Evolutionary conservation across 2,329 filamentous ascomycete species (phyloP), one percentile per base, ranked within the genome.

Genomic region (Trichoderma koningiopsis): DNA sequence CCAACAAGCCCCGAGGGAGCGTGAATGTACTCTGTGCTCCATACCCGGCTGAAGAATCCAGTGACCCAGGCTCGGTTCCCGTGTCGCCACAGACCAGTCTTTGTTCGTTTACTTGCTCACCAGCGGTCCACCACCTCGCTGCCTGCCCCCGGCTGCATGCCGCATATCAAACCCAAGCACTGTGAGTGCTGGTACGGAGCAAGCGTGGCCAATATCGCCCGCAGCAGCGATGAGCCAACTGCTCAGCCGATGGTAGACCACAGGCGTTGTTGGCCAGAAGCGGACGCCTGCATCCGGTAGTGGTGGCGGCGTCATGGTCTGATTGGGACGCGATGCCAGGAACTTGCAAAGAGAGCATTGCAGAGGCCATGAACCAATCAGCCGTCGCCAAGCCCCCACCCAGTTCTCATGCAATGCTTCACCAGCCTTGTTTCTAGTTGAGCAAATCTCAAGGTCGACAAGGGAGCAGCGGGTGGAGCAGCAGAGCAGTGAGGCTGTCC

Each of bases 401-500:
- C 22, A 5, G 16, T 29, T n/a, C 27, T 57, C 47, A 67, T 69
- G 53, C 68, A 70, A 49, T 49, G 37, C 47, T 49, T 59, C 29
- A 29, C 56, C 63, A 70, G 69, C 69, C 69, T 71, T 58, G 67
- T 68, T 62, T 68, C 47, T 22, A 31, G 43, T 70, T 33, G 65
- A 53, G 63, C 62, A 69, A 69, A 70, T 70, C 62, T 67, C 29
- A 31, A 19, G 57, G 55, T 29, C 14, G 62, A 61, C 33, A 43
- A 37, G 70, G 60, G 68, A 68, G 57, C 35, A 47, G 43, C 40
- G 52, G 55, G 60, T 55, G 52, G 58, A 67, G 70, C 63, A 31
- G 29, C 29, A 35, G 33, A 67, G 70, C 63, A 72, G 68, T 72
- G 70, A 72, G 71, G 71, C 71, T 72, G 71, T 72, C 59, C 40